Percentiles rank a stretch among this genome's conserved stretches.
Evolutionary conservation across 1,284 basidiomycete genomes (phyloP).

Genomic region (Trichosporon sp.): DNA sequence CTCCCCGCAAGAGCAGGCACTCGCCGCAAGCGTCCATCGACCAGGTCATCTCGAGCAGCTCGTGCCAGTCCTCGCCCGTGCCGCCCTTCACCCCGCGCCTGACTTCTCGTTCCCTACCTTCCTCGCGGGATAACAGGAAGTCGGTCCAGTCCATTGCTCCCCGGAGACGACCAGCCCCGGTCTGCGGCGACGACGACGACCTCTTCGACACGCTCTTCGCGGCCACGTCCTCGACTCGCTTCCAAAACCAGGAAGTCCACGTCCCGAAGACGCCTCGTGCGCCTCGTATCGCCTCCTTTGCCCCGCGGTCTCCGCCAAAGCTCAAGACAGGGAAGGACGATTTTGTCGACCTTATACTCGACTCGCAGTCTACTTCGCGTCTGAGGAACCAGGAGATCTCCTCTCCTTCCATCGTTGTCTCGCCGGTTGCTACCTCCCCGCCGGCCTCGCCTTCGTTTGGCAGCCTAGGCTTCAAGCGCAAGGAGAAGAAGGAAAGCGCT

Average conservation of each 20-base stretch:
- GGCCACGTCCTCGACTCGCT: slow-evolving; percentile 11
- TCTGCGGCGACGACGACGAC: slow-evolving; percentile 22
- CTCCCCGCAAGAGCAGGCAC: background rate
- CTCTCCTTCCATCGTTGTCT: slow-evolving; percentile 8
- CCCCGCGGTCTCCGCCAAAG: background rate
- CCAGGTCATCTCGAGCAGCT: slow-evolving; percentile 6
- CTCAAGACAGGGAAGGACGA: background rate
- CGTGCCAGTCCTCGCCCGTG: background rate
- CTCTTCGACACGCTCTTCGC: slow-evolving; percentile 23
- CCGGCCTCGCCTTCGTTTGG: background rate
- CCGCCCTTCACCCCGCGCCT: slow-evolving; percentile 12
- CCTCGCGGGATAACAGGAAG: background rate
- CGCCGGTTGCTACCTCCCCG: background rate
- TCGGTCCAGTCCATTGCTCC: slow-evolving; percentile 10
- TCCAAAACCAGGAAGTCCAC: slow-evolving; percentile 4
- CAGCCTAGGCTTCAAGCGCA: slow-evolving; percentile 3
- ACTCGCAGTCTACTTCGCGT: slow-evolving; percentile 17
- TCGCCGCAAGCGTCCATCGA: slow-evolving; percentile 3
- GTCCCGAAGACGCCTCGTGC: background rate
- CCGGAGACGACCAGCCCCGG: slow-evolving; percentile 6
- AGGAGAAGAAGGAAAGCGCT: slow-evolving; percentile 11
- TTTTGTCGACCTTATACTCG: slow-evolving; percentile 14
- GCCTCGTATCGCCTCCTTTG: background rate
- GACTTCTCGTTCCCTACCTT: slow-evolving; percentile 13
- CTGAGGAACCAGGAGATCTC: slow-evolving; percentile 28